Conservation (phyloP, 2,329 filamentous ascomycete species). For the Chrysoporthe austroafricana region DNA sequence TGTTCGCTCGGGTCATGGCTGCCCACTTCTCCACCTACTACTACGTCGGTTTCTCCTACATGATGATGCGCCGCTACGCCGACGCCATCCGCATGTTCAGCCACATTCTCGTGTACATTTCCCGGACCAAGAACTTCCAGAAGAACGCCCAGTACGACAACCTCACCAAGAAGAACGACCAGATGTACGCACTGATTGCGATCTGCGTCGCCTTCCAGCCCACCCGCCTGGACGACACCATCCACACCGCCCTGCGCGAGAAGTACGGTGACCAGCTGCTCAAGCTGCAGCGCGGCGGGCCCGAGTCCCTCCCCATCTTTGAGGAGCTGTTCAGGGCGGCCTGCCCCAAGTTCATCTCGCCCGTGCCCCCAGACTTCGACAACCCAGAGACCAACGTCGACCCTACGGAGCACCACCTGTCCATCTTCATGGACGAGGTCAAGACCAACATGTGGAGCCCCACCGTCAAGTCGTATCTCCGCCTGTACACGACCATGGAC, state of each 20-base stretch:
- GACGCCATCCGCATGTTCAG: conserved; percentile 99
- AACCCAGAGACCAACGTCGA: conserved; percentile 95
- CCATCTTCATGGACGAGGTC: conserved; percentile 99
- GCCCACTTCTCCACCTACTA: conserved; percentile 99
- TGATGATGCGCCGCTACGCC: conserved; percentile 99
- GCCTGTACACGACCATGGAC: conserved; percentile 99
- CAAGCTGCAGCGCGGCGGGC: conserved; percentile 93
- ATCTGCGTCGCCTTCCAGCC: conserved; percentile 99
- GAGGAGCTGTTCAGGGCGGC: conserved; percentile 97
- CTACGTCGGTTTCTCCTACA: conserved; percentile 99
- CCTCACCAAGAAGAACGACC: conserved; percentile 99
- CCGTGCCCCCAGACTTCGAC: conserved; percentile 95
- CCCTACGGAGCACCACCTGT: conserved; percentile 94
- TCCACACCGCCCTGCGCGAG: conserved; percentile 95
- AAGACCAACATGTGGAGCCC: conserved; percentile 99
- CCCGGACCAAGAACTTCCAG: conserved; percentile 99
- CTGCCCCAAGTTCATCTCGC: conserved; percentile 99
- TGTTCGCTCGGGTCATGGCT: conserved; percentile 99
- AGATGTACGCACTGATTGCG: conserved; percentile 99
- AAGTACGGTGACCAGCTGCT: conserved; percentile 99
- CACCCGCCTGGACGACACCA: conserved; percentile 95
- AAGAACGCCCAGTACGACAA: conserved; percentile 98
- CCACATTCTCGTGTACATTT: conserved; percentile 99
- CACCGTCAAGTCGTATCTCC: conserved; percentile 96
- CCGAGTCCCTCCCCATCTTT: conserved; percentile 93